Percentiles rank a stretch among this genome's conserved stretches.
Evolutionary conservation across 768 basidiomycete genomes (phyloP).

Genomic region (Lentinus brumalis): DNA sequence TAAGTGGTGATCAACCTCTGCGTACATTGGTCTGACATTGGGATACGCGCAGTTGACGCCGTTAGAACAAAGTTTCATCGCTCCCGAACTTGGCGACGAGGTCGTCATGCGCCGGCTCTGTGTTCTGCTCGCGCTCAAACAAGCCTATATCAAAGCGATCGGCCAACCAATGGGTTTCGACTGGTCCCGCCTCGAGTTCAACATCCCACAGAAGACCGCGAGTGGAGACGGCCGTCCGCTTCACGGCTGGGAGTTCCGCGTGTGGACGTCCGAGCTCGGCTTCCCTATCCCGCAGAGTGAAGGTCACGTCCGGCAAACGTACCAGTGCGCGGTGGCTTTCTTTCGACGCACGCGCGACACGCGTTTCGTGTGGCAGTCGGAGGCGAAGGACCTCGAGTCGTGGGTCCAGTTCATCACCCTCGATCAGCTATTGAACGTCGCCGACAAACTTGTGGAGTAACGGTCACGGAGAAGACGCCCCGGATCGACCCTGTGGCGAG

Average conservation of each 20-base stretch:
- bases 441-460: conserved; percentile 71
- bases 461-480: background rate
- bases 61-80: conserved; percentile 55
- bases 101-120: conserved; percentile 72
- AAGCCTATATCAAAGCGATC: conserved; percentile 82
- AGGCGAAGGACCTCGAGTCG: conserved; percentile 63
- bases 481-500: background rate
- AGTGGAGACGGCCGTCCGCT: conserved; percentile 69
- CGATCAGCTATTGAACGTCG: conserved; percentile 79
- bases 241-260: conserved; percentile 83
- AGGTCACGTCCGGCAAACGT: conserved; percentile 61
- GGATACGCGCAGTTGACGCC: conserved; percentile 42
- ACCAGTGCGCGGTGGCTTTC: conserved; percentile 79
- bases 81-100: conserved; percentile 56
- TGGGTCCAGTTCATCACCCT: conserved; percentile 88
- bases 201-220: conserved; percentile 63
- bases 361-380: conserved; percentile 73
- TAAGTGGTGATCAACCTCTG: conserved; percentile 31
- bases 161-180: conserved; percentile 83
- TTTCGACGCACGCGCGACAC: conserved; percentile 68
- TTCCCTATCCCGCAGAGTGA: conserved; percentile 53
- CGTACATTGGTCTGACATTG: background rate
- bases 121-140: conserved; percentile 77
- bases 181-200: conserved; percentile 80
- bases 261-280: conserved; percentile 74